Base-by-base conservation (phyloP, 2,329 filamentous ascomycete species). In the Diaporthe velutina region DNA sequence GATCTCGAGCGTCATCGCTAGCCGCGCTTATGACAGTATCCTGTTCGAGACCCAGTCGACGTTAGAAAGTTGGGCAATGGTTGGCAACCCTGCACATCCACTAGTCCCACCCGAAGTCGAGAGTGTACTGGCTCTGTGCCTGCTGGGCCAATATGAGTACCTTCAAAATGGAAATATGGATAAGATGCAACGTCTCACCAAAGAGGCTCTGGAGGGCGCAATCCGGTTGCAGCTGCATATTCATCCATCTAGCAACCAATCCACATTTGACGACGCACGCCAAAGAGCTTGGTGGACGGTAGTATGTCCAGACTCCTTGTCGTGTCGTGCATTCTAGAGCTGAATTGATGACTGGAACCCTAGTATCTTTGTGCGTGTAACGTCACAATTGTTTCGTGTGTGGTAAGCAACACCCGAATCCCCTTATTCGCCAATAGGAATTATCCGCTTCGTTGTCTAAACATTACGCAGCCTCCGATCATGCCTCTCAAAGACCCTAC, bases 301-400 rank as follows among this genome's bases (percentile, higher is more conserved):
- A 60, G 55, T 60, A 60, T 60, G 55, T 40, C 33, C 5, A 60
- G 55, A 60, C 33, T 15, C n/a, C 48, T 10, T 8, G 22, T 50
- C 6, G 8, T 58, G 33, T 12, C 13, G 9, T 58, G 3, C 0
- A n/a, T 58, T 4, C 17, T n/a, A 35, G 3, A 58, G 33, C 33
- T 60, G 33, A 60, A n/a, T 33, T 40, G 33, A 60, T 60, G 5
- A 22, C 10, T n/a, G 13, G 7, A 54, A 30, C 5, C 15, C 4
- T 33, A 60, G 55, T 60, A 60, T 25, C 55, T 60, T 38, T 60
- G 55, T 60, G 55, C 55, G 22, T 60, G 55, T 7, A 60, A 60
- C 7, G 55, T 60, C 33, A 60, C 55, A 2, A 60, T 60, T 8
- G 55, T 60, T 60, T 22, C 55, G 19, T 60, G 55, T 60, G 33